Base-by-base conservation (phyloP, 129 eudicot species). In the Scalesia atractyloides region DNA sequence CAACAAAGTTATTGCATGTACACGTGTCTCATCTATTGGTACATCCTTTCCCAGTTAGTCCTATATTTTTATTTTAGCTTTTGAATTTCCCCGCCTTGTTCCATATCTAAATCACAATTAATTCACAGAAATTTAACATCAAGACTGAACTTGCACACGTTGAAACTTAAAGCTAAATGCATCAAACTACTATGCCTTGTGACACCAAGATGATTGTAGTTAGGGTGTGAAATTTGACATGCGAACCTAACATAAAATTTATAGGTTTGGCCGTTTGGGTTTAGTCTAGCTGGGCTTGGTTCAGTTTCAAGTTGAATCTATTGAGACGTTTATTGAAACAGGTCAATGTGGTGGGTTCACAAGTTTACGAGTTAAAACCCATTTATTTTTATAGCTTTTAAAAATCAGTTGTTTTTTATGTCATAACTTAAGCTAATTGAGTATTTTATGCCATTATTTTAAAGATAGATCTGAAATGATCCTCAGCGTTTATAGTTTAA, bases 21-120 rank as follows among this genome's bases (percentile, higher is more conserved):
- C 73, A 69, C 53, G 57, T 7, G 43, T 67, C 73, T 50, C 62
- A 69, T 50, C 73, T 69, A 12, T 54, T 18, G 9, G 47, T 30
- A 30, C 37, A 68, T 30, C 60, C 19, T 51, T 17, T 18, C 13
- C 33, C 61, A 18, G 61, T 19, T 54, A 54, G 61, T 54, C 13
- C 12, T 54, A 18, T 5, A 18, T 18, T 18, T 54, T 4, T 54
- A 8, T 54, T 54, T 54, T 54, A 19, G 10, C 18, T 54, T 54
- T 3, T 2, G 61, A 54, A 54, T 7, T 22, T 57, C 37, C 10
- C 37, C 16, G 11, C 64, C 22, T 57, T 57, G 34, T 57, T 44
- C 52, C 34, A 39, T 18, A 41, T 33, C 49, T 61, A 61, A 9
- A 17, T 10, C 51, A 16, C 51, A 17, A 3, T 33, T 50, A 24